These are phyloP conservation scores for Groenewaldozyma sp. DNA, from an alignment of 1,139 yeast species.

Conservation along the genomic window DNA sequence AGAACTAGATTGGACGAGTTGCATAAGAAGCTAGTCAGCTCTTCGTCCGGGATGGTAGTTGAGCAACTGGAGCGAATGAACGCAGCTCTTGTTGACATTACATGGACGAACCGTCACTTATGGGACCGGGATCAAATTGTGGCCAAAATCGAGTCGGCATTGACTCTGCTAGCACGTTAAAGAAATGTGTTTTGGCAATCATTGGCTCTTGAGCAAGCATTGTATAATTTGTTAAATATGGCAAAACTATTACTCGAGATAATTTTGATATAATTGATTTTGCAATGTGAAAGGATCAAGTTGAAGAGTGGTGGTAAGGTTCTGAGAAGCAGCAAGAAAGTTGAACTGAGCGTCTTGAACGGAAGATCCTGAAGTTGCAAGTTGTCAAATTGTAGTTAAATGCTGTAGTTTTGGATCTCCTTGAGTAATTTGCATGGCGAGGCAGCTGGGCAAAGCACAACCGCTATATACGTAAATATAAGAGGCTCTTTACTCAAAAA, in stretches of 20 bases:
- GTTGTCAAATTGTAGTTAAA: no score
- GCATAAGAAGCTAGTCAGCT: slow-evolving; percentile 26
- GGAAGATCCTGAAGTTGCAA: no score
- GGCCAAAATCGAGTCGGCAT: slow-evolving; percentile 12
- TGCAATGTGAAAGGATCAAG: no score
- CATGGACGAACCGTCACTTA: slow-evolving; percentile 58
- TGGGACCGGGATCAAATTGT: slow-evolving; percentile 52
- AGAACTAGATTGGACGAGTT: slow-evolving; percentile 24
- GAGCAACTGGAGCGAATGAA: slow-evolving; percentile 66
- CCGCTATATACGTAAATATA: no score
- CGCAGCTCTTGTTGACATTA: slow-evolving; percentile 61
- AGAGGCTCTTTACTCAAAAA: no score
- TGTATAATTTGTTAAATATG: neutral
- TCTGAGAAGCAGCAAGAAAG: no score
- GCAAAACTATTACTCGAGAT: neutral
- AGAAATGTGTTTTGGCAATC: neutral
- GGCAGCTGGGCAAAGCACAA: no score
- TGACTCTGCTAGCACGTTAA: slow-evolving; percentile 1
- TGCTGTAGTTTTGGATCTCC: no score
- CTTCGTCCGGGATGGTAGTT: slow-evolving; percentile 40
- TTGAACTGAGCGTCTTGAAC: no score
- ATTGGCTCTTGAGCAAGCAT: neutral
- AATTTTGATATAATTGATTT: no score
- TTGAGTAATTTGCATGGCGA: no score
- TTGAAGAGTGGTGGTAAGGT: no score